Percentiles rank a stretch among this genome's conserved stretches.
phyloP scores from a whole-genome alignment of 192 early-diverging fungal species.

The Paraglomus occultum region DNA sequence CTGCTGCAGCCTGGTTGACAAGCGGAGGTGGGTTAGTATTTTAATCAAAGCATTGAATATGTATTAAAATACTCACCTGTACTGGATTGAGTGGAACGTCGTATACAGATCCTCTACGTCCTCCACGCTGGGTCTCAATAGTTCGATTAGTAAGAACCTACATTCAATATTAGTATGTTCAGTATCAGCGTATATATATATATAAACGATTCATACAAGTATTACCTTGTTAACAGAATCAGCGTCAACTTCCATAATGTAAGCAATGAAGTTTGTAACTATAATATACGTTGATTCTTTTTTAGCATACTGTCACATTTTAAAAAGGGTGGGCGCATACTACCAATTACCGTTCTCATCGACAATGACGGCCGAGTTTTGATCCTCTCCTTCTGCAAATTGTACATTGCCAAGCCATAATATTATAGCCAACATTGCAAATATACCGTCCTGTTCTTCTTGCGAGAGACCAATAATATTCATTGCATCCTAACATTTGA shows the following conservation, averaged over 20 bases:
- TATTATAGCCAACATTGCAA: slow-evolving; percentile 89
- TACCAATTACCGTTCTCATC: slow-evolving; percentile 50
- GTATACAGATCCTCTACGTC: slow-evolving; percentile 70
- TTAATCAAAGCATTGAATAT: neutral
- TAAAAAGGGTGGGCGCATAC: too few relatives aligned
- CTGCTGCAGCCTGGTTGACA: slow-evolving; percentile 60
- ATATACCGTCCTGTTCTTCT: slow-evolving; percentile 81
- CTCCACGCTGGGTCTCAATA: slow-evolving; percentile 75
- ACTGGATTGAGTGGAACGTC: slow-evolving; percentile 88
- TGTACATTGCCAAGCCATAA: slow-evolving; percentile 95
- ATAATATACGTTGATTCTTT: slow-evolving; percentile 17
- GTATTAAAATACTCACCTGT: slow-evolving; percentile 47
- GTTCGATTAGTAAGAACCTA: slow-evolving; percentile 61
- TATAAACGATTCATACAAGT: neutral
- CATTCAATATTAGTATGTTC: neutral
- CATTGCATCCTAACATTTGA: slow-evolving; percentile 72
- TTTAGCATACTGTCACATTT: too few relatives aligned
- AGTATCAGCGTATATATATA: too few relatives aligned
- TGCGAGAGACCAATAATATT: slow-evolving; percentile 81
- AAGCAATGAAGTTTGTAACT: slow-evolving; percentile 71
- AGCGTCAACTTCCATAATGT: slow-evolving; percentile 63
- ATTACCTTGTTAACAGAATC: slow-evolving; percentile 56
- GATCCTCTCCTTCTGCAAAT: slow-evolving; percentile 82
- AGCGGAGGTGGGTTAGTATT: neutral
- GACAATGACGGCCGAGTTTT: slow-evolving; percentile 55